Evolutionary conservation across 2,329 filamentous ascomycete species (phyloP), one percentile per base, ranked within the genome.

Genomic region (Xylaria sp.): DNA sequence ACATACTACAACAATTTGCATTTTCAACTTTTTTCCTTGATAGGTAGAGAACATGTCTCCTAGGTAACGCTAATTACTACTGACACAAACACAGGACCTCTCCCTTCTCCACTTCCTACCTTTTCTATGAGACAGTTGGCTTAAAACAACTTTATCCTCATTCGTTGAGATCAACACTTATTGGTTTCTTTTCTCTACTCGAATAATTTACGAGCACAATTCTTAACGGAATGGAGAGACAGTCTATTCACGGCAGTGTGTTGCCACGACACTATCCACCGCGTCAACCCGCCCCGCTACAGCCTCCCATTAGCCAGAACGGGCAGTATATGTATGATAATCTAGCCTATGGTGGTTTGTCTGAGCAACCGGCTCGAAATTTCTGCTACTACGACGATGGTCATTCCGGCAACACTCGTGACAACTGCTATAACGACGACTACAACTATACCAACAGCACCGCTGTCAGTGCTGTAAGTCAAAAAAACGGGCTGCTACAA

Each of bases 221-320:
- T 20, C 23, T 44, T 11, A 23, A 10, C 26, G 42, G 36, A 57
- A 65, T 65, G 66, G 58, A 58, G 23, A 57, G 66, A 51, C 61
- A 57, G 7, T 36, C 40, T 3, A 44, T 5, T 9, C 61, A 65
- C 44, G 61, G 26, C 13, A 5, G 2, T 0, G 0, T 17, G 11
- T 3, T 36, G 28, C 23, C 65, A 26, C 36, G 40, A 42, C 56
- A 13, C 48, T 51, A 49, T 23, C 31, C 23, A 26, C 4, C 9
- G 3, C 51, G 5, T 10, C 58, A 26, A n/a, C 10, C 9, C 31
- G 6, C 7, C 2, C n/a, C n/a, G 10, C 28, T 15, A 11, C 7
- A 5, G 20, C 36, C 54, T 23, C 4, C 6, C 6, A 44, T 33
- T 11, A 48, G 4, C 20, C 36, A 42, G 4, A 49, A 23, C 20